Conservation (phyloP, 768 basidiomycete species). For the Amanita exitialis region DNA sequence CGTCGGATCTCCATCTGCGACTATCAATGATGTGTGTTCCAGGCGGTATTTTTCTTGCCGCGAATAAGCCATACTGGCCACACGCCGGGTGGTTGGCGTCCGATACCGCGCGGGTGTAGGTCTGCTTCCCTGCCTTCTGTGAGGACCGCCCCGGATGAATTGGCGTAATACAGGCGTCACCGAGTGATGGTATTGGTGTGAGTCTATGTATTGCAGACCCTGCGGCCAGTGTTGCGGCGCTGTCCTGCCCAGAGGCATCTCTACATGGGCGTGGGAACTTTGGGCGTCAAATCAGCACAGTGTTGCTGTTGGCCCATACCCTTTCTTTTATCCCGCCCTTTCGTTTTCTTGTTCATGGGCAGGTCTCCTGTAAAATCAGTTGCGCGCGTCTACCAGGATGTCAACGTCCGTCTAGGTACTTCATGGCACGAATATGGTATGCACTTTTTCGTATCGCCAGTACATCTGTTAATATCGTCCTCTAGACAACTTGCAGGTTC, state of each 20-base stretch:
- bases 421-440: conserved; percentile 95
- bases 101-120: conserved; percentile 47
- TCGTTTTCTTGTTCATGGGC: conserved; percentile 39
- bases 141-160: conserved; percentile 27
- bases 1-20: conserved; percentile 13
- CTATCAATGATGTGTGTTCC: conserved; percentile 73
- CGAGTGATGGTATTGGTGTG: conserved; percentile 46
- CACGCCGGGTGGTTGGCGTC: conserved; percentile 56
- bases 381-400: conserved; percentile 80
- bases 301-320: neutral
- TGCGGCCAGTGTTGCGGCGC: conserved; percentile 33
- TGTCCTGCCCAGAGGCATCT: neutral
- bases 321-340: conserved; percentile 4
- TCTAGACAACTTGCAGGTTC: conserved; percentile 90
- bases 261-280: conserved; percentile 11
- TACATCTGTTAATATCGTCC: conserved; percentile 14
- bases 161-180: conserved; percentile 33
- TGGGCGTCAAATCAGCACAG: neutral
- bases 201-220: conserved; percentile 42
- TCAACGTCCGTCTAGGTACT: conserved; percentile 78
- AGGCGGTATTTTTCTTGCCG: conserved; percentile 57
- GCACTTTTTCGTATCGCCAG: conserved; percentile 14
- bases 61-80: conserved; percentile 78
- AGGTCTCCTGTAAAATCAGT: conserved; percentile 69
- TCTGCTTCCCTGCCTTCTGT: conserved; percentile 4